Percentiles rank a stretch among this genome's conserved stretches.
Conservation (phyloP, 2,329 filamentous ascomycete species). For the Fusarium redolens region DNA sequence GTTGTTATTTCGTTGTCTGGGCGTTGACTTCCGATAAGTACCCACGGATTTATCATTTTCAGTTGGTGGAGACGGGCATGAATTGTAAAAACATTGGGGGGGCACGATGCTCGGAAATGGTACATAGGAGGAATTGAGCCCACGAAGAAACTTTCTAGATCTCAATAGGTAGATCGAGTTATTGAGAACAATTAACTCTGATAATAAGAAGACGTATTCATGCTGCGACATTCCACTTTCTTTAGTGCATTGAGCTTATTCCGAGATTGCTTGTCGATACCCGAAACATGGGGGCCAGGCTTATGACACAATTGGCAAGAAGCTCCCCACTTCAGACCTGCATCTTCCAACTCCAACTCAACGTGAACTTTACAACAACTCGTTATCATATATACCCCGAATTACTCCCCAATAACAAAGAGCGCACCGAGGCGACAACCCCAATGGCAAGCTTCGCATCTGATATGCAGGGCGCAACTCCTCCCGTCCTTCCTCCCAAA, state of each 20-base stretch:
- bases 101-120: constrained; percentile 7
- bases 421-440: background rate
- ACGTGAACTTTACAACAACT: background rate
- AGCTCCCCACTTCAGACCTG: constrained; percentile 25
- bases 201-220: background rate
- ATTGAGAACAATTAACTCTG: background rate
- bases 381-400: background rate
- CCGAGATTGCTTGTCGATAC: background rate
- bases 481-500: constrained; percentile 79
- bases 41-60: constrained; percentile 10
- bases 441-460: constrained; percentile 48
- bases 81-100: constrained; percentile 32
- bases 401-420: background rate
- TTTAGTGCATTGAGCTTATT: background rate
- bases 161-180: background rate
- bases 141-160: constrained; percentile 2
- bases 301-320: background rate
- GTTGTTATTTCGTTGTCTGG: constrained; percentile 6
- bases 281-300: background rate
- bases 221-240: background rate
- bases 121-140: constrained; percentile 1
- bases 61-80: constrained; percentile 14
- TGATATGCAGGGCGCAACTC: constrained; percentile 51
- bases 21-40: constrained; percentile 22
- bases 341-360: constrained; percentile 7